phyloP scores from a whole-genome alignment of 257 asterid species.

The Ilex asprella region DNA sequence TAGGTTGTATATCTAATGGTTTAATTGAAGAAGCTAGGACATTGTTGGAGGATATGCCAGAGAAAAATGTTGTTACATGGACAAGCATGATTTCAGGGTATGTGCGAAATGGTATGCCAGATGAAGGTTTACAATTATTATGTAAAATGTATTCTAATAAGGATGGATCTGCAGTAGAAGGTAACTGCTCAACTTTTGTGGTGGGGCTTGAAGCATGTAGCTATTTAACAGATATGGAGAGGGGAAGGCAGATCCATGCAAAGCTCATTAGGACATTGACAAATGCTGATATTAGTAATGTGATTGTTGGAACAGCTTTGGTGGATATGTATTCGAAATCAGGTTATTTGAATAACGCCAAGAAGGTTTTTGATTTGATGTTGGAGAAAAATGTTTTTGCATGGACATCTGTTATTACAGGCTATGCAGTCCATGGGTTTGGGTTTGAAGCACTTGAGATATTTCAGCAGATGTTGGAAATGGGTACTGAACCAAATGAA shows the following conservation, averaged over 20 bases:
- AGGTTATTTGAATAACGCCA: slow-evolving; percentile 26
- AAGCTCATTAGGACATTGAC: slow-evolving; percentile 21
- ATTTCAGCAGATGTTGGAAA: slow-evolving; percentile 26
- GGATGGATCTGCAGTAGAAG: slow-evolving; percentile 15
- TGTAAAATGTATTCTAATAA: slow-evolving; percentile 20
- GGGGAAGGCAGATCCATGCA: slow-evolving; percentile 36
- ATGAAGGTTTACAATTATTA: slow-evolving; percentile 23
- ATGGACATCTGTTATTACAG: slow-evolving; percentile 33
- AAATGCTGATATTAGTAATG: slow-evolving; percentile 18
- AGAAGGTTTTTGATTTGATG: slow-evolving; percentile 25
- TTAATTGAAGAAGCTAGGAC: slow-evolving; percentile 23
- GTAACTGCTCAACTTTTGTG: slow-evolving; percentile 36
- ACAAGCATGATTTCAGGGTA: slow-evolving; percentile 40
- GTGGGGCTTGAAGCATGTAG: slow-evolving; percentile 35
- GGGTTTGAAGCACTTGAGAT: slow-evolving; percentile 22
- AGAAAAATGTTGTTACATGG: slow-evolving; percentile 37
- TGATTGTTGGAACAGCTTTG: slow-evolving; percentile 37
- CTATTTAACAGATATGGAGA: slow-evolving; percentile 27
- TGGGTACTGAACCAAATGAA: slow-evolving; percentile 27
- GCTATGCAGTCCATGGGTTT: slow-evolving; percentile 33
- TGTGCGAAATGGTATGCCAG: slow-evolving; percentile 20
- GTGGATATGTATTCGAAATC: slow-evolving; percentile 40
- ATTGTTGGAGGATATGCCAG: slow-evolving; percentile 28
- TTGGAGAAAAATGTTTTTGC: slow-evolving; percentile 29
- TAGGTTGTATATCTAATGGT: slow-evolving; percentile 23